These are phyloP conservation scores for Vaccinium macrocarpon DNA, from an alignment of 148 eudicot species.

Conservation along the genomic window DNA sequence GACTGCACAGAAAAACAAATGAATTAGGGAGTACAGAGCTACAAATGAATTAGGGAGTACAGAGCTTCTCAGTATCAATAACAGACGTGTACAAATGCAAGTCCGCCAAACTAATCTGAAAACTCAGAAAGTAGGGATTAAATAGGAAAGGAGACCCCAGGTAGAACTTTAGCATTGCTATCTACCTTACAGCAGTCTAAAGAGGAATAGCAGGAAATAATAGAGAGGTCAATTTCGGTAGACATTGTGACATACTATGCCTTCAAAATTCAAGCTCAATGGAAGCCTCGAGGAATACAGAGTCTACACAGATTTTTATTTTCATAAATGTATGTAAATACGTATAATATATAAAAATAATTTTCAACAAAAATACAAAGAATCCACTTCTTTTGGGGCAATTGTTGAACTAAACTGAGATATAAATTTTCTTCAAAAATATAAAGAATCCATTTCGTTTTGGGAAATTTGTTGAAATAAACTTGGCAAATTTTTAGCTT, in stretches of 20 bases:
- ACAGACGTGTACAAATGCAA: neutral
- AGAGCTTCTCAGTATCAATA: neutral
- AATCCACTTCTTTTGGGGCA: too few relatives aligned
- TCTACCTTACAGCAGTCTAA: neutral
- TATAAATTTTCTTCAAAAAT: neutral
- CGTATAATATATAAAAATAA: neutral
- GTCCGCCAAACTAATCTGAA: neutral
- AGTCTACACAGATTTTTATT: neutral
- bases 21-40: neutral
- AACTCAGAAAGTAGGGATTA: neutral
- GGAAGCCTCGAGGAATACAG: neutral
- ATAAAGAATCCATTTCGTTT: neutral
- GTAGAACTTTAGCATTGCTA: neutral
- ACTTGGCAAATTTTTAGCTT: neutral
- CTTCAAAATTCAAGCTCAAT: neutral
- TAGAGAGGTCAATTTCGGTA: neutral
- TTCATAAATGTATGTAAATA: neutral
- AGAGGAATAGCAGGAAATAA: neutral
- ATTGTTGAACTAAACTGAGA: too few relatives aligned
- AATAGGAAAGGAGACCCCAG: neutral
- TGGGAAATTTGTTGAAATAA: neutral
- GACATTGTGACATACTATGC: neutral
- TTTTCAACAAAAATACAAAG: neutral
- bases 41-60: too few relatives aligned
- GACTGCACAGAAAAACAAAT: slow-evolving; percentile 25